phyloP scores from a whole-genome alignment of 1,139 yeast genomes.

The Pneumocystis murina region DNA sequence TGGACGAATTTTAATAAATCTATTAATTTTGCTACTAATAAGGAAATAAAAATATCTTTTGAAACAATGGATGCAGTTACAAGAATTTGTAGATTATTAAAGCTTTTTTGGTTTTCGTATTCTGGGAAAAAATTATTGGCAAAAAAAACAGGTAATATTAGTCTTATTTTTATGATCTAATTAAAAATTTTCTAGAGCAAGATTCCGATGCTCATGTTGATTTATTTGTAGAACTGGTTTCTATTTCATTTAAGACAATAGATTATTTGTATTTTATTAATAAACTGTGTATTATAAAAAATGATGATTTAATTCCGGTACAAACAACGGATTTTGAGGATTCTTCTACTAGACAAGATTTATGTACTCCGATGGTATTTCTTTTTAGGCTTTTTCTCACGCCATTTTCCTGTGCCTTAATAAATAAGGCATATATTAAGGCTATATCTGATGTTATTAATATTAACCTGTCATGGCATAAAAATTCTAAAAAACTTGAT shows the following conservation, averaged over 20 bases:
- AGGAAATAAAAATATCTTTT: constrained; percentile 9
- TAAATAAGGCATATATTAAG: neutral
- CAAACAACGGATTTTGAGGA: neutral
- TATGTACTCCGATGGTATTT: neutral
- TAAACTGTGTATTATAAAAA: neutral
- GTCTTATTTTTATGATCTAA: neutral
- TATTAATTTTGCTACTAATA: constrained; percentile 7
- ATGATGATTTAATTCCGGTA: neutral
- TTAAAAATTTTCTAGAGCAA: neutral
- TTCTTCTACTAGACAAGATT: neutral
- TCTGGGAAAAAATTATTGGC: neutral
- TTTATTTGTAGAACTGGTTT: neutral
- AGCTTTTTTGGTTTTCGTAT: neutral
- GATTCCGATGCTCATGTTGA: neutral
- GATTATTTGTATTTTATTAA: neutral
- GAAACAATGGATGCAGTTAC: constrained; percentile 10
- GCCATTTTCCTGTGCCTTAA: neutral
- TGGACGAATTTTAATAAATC: constrained; percentile 4
- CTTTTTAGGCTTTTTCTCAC: neutral
- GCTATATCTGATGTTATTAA: neutral
- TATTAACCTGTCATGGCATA: neutral
- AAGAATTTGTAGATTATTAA: neutral
- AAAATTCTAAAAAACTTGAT: neutral
- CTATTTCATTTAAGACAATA: neutral
- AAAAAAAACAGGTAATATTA: neutral